Evolutionary conservation across 495 filamentous ascomycete genomes (phyloP), one percentile per base, ranked within the genome.

Genomic region (Penicillium pulvis): DNA sequence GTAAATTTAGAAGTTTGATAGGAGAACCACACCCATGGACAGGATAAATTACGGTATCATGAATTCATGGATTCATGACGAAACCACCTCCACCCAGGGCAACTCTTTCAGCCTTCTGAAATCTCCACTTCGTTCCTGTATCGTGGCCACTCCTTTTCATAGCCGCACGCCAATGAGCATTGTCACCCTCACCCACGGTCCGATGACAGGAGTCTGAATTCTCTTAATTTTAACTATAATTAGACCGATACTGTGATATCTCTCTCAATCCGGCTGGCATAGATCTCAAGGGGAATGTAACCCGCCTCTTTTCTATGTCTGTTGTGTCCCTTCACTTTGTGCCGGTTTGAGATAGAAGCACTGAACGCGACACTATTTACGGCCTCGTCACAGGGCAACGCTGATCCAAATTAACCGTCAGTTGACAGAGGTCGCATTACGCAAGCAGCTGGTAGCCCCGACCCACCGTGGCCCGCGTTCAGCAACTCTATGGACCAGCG

Each of bases 361-460:
- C 44, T 24, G 26, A 33, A 31, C 47, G 19, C 23, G 35, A 55
- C 57, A 33, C 58, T 39, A 19, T 8, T 30, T 51, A 42, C 58
- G 28, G 33, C 12, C n/a, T 53, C 19, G 51, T 41, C 56, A 46
- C 57, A 58, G 30, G 48, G 33, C 57, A 66, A 53, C 58, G 71
- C 57, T 70, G 74, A 76, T 76, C 74, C 63, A 68, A 73, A 75
- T 76, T 70, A 71, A 68, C 61, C 57, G 55, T 49, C 60, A 51
- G 62, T 70, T 53, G 59, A 57, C 63, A 57, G 46, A 58, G 57
- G 44, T 42, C 49, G 67, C 73, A 75, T 77, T 77, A 77, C 75
- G 75, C 75, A 77, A 77, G 75, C 75, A 72, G 66, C 53, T 67
- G 55, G 62, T 58, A 60, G 69, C 62, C 61, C 64, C 61, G 74